These are phyloP conservation scores for Myxozyma mucilagina DNA, from an alignment of 805 yeast genomes.

Conservation along the genomic window DNA sequence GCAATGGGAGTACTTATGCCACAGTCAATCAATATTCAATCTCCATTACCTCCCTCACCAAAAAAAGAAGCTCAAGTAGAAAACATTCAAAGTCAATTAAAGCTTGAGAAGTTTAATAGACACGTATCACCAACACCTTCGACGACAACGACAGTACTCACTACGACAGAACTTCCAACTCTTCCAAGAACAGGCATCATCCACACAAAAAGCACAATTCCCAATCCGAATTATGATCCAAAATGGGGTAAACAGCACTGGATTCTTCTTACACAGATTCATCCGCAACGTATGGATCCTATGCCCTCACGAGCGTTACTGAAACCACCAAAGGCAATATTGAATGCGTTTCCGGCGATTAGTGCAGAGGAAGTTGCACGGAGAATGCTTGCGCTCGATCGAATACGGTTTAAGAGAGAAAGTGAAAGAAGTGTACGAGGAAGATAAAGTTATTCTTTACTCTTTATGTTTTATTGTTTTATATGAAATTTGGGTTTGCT, in stretches of 20 bases:
- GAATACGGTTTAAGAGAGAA: conserved; percentile 8
- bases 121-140: conserved; percentile 1
- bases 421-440: background rate
- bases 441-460: background rate
- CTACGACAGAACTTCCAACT: conserved; percentile 16
- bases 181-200: background rate
- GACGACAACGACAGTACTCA: conserved; percentile 6
- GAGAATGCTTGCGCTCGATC: conserved; percentile 27
- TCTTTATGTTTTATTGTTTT: background rate
- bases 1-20: background rate
- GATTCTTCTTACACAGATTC: conserved; percentile 23
- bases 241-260: conserved; percentile 25
- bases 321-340: conserved; percentile 8
- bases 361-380: conserved; percentile 12
- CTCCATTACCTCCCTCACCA: background rate
- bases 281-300: conserved; percentile 23
- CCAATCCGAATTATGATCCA: conserved; percentile 12
- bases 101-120: background rate
- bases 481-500: background rate
- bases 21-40: background rate
- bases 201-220: background rate
- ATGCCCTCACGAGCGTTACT: conserved; percentile 17
- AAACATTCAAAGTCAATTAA: background rate
- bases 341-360: conserved; percentile 25
- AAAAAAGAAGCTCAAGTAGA: background rate